Percentiles rank a stretch among this genome's conserved stretches.
Evolutionary conservation across 1,284 basidiomycete genomes (phyloP).

Genomic region (Rhodotorula sp.): DNA sequence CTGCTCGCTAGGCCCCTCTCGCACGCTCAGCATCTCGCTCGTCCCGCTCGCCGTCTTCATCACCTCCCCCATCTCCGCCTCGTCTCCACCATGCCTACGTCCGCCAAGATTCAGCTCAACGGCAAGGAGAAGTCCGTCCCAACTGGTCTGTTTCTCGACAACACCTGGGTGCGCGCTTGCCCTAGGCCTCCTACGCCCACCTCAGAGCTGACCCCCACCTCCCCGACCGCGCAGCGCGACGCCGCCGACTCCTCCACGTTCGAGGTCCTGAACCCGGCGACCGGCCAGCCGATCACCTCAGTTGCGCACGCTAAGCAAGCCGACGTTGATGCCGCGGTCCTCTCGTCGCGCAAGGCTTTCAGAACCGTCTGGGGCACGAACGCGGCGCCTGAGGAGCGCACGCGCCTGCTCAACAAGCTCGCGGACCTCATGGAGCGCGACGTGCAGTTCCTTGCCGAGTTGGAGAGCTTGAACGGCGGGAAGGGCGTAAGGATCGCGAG

Average conservation of each 20-base stretch:
- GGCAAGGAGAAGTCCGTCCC: conserved; percentile 12
- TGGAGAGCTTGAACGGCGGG: conserved; percentile 36
- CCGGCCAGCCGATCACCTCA: conserved; percentile 19
- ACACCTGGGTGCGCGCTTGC: conserved; percentile 25
- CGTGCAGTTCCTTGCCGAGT: conserved; percentile 27
- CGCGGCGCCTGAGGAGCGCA: conserved; percentile 13
- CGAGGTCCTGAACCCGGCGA: conserved; percentile 36
- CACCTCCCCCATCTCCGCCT: no score
- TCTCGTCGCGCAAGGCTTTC: conserved; percentile 39
- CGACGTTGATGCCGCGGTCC: conserved; percentile 38
- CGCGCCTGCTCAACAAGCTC: conserved; percentile 32
- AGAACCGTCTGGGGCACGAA: conserved; percentile 39
- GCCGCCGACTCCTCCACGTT: conserved; percentile 22
- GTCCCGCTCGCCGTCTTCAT: background rate
- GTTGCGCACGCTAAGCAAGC: conserved; percentile 24
- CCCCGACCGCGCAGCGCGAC: conserved; percentile 3
- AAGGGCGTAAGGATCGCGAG: conserved; percentile 37
- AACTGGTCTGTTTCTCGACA: conserved; percentile 37
- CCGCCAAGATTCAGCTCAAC: conserved; percentile 13
- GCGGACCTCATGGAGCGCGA: conserved; percentile 42
- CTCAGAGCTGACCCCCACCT: background rate
- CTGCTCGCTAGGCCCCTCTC: background rate
- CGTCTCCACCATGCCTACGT: conserved; percentile 15
- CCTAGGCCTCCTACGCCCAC: background rate
- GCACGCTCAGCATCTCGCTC: background rate